phyloP scores from a whole-genome alignment of 768 basidiomycete species.

The Sistotremastrum suecicum region DNA sequence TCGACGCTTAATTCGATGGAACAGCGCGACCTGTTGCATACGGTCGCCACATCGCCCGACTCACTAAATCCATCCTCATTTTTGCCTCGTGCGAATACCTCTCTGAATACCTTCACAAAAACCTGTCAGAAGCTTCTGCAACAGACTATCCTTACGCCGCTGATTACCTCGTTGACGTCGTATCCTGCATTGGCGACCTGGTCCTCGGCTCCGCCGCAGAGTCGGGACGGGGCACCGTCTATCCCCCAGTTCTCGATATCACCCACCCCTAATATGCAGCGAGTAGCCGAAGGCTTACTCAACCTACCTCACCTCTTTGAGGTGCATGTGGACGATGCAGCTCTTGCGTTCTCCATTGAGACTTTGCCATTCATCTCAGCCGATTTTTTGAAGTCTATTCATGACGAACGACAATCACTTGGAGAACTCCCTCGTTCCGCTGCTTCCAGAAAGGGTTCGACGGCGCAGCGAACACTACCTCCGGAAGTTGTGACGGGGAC shows the following conservation, averaged over 20 bases:
- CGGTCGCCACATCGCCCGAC: constrained; percentile 24
- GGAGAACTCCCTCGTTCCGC: constrained; percentile 18
- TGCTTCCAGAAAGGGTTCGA: constrained; percentile 16
- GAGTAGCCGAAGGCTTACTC: constrained; percentile 84
- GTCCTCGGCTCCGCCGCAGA: constrained; percentile 38
- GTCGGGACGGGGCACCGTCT: constrained; percentile 25
- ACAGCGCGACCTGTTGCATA: constrained; percentile 46
- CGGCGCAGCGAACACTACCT: constrained; percentile 23
- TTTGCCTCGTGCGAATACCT: constrained; percentile 11
- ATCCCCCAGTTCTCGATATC: constrained; percentile 90
- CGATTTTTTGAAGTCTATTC: constrained; percentile 33
- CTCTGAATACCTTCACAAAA: constrained; percentile 41
- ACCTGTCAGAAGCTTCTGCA: constrained; percentile 70
- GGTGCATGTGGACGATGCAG: constrained; percentile 86
- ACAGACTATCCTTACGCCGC: constrained; percentile 70
- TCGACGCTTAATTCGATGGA: constrained; percentile 75
- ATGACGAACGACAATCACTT: constrained; percentile 21
- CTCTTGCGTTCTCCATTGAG: constrained; percentile 74
- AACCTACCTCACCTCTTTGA: constrained; percentile 91
- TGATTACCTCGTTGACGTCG: constrained; percentile 51
- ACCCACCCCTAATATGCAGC: constrained; percentile 77
- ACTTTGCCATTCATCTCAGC: constrained; percentile 61
- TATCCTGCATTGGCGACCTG: constrained; percentile 64
- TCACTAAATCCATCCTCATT: constrained; percentile 5
- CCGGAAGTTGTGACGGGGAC: constrained; percentile 77